Conservation (phyloP, 306 rosid genomes). For the Pterocarpus macrocarpus region DNA sequence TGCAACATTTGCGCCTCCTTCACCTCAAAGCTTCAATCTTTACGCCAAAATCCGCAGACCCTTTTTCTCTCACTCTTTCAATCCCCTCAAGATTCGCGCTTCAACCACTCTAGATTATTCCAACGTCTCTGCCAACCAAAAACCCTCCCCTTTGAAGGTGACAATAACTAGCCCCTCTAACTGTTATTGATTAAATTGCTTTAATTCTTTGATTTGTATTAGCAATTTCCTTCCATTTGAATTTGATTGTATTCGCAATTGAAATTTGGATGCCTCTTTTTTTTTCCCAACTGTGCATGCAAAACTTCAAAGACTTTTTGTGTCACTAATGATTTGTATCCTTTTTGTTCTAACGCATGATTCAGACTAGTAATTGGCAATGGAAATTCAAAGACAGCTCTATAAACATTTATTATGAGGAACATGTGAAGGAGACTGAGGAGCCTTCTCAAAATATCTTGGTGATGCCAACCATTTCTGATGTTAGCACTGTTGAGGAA, state of each 20-base stretch:
- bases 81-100: slow-evolving; percentile 66
- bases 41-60: slow-evolving; percentile 56
- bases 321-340: not conserved
- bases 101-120: slow-evolving; percentile 81
- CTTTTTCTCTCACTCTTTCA: slow-evolving; percentile 46
- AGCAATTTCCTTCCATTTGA: slow-evolving; percentile 18
- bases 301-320: not conserved
- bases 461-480: slow-evolving; percentile 94
- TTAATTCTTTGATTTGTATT: slow-evolving; percentile 22
- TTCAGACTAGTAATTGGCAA: slow-evolving; percentile 85
- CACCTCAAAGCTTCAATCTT: slow-evolving; percentile 56
- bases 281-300: not conserved
- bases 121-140: slow-evolving; percentile 64
- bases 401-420: slow-evolving; percentile 86
- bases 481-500: slow-evolving; percentile 97
- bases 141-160: slow-evolving; percentile 73
- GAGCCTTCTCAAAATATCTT: slow-evolving; percentile 76
- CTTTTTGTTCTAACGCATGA: not conserved
- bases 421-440: slow-evolving; percentile 66
- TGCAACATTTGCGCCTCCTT: slow-evolving; percentile 63
- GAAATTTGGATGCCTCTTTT: not conserved
- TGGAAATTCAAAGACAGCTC: slow-evolving; percentile 83
- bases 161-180: slow-evolving; percentile 14
- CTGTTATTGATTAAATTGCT: not conserved
- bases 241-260: not conserved